Conservation (phyloP, 768 basidiomycete genomes). For the Boletus vermiculosoides region DNA sequence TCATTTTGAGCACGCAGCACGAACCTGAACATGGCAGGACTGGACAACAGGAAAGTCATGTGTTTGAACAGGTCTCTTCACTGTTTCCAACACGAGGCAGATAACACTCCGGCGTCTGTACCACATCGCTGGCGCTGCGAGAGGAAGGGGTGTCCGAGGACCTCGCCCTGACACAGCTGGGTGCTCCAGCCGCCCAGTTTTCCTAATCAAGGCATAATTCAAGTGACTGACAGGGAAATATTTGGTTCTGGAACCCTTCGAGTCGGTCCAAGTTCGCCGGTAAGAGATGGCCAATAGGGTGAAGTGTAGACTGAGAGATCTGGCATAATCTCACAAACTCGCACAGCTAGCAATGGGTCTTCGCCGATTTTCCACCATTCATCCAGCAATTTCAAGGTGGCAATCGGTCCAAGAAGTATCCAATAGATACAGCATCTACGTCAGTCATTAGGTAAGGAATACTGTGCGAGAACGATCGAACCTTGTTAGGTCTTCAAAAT, state of each 20-base stretch:
- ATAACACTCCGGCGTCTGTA: conserved; percentile 31
- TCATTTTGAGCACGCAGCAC: not conserved
- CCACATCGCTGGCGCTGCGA: conserved; percentile 14
- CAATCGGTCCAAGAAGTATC: conserved; percentile 1
- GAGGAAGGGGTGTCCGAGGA: conserved; percentile 26
- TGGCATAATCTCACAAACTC: not conserved
- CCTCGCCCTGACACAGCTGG: not conserved
- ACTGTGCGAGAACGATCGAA: not conserved
- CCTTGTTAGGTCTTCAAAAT: not conserved
- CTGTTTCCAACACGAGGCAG: conserved; percentile 25
- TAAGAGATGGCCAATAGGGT: not conserved
- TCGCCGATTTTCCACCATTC: conserved; percentile 1
- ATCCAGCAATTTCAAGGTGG: conserved; percentile 2
- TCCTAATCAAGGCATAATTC: conserved; percentile 12
- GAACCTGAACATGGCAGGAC: not conserved
- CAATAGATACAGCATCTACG: conserved; percentile 19
- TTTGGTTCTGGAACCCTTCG: conserved; percentile 9
- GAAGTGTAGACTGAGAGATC: not conserved
- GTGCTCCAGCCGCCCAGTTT: conserved; percentile 6
- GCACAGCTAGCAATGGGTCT: not conserved
- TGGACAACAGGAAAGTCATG: not conserved
- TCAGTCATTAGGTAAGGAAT: conserved; percentile 10
- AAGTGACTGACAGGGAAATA: not conserved
- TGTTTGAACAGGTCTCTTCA: not conserved
- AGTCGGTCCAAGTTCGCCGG: conserved; percentile 10